Evolutionary conservation across 345 rosid species (phyloP), one percentile per base, ranked within the genome.

Genomic region (Populus nigra): DNA sequence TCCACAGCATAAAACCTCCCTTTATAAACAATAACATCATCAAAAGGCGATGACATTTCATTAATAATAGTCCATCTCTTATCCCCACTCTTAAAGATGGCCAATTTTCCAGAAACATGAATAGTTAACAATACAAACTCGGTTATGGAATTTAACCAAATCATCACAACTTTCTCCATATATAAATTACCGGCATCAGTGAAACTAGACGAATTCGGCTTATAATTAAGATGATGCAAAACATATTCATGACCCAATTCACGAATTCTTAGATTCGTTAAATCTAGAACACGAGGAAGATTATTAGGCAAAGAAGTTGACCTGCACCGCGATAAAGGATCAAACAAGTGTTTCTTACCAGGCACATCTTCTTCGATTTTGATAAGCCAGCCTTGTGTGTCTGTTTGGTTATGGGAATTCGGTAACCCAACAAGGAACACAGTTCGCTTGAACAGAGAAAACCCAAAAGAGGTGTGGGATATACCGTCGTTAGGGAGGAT

Each of bases 51-150:
- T 10, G 89, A 86, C 97, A 91, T 94, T 67, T 92, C 93, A 15
- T 80, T 79, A 39, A 91, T 88, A 25, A 94, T 88, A 59, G 84
- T 85, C 99, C 98, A 96, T 2, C 68, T 83, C 69, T 88, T 82
- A 36, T 88, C 85, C 57, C 86, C 88, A 78, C 90, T 84, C 73
- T 65, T 94, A 78, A 84, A 91, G 76, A 94, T 83, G 12, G 97
- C 98, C 80, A 96, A 88, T 75, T 89, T 90, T 68, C 98, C 99
- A 36, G 98, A 91, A 39, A 92, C 87, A 83, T 93, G 99, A 69
- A 94, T 91, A 1, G 97, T 92, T 33, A 94, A 97, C 87, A 96
- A 76, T 75, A 87, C 83, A 49, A 91, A 96, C 33, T 66, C 87
- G n/a, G 59, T 78, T 2, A 67, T 75, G 29, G 39, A 22, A 76